phyloP scores from a whole-genome alignment of 345 rosid genomes.

The Zanthoxylum bungeanum region DNA sequence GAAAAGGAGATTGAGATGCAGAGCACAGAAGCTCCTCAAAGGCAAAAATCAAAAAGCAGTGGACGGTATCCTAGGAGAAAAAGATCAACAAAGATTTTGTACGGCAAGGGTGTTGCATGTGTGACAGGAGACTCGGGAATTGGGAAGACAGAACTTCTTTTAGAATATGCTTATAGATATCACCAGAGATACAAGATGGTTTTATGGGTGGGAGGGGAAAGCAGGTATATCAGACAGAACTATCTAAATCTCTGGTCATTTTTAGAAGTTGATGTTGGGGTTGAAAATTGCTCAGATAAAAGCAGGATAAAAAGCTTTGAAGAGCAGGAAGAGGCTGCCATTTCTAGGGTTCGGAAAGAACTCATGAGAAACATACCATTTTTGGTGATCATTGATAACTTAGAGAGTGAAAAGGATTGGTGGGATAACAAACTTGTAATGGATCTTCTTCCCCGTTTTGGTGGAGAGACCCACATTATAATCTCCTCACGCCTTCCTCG shows the following conservation, averaged over 20 bases:
- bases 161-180: constrained; percentile 80
- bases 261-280: constrained; percentile 80
- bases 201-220: constrained; percentile 92
- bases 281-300: constrained; percentile 56
- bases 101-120: constrained; percentile 91
- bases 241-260: constrained; percentile 74
- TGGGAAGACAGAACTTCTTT: constrained; percentile 95
- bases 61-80: constrained; percentile 55
- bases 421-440: constrained; percentile 87
- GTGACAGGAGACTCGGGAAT: constrained; percentile 87
- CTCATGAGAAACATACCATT: constrained; percentile 89
- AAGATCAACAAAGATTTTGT: constrained; percentile 55
- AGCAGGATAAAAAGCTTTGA: constrained; percentile 69
- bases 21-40: constrained; percentile 37
- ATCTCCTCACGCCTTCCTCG: constrained; percentile 71
- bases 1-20: constrained; percentile 97
- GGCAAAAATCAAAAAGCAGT: constrained; percentile 34
- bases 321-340: constrained; percentile 88
- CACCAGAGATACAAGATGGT: constrained; percentile 96
- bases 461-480: constrained; percentile 86
- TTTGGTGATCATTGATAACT: constrained; percentile 82
- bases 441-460: constrained; percentile 98
- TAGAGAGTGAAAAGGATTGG: constrained; percentile 97
- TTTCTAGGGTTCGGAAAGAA: constrained; percentile 71
- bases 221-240: constrained; percentile 81